Conservation (phyloP, 805 yeast genomes). For the Candida mattraensis region DNA sequence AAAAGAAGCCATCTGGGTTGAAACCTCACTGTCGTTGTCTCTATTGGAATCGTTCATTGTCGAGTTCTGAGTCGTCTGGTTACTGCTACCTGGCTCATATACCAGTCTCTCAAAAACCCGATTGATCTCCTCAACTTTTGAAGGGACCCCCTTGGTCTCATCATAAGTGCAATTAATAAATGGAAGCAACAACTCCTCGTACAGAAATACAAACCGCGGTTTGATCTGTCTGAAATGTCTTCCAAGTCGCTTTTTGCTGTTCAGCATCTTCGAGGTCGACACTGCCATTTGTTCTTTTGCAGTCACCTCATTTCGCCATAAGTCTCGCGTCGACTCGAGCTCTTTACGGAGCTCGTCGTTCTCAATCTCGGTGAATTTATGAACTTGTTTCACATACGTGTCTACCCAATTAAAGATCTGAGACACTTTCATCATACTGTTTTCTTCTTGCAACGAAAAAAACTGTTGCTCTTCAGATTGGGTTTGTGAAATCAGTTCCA, state of each 20-base stretch:
- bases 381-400: no score
- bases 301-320: constrained; percentile 2
- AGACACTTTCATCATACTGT: no score
- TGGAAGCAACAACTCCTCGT: constrained; percentile 18
- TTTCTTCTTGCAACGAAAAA: no score
- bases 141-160: constrained; percentile 1
- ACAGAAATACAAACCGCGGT: constrained; percentile 11
- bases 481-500: no score
- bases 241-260: background rate
- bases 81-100: background rate
- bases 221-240: constrained; percentile 4
- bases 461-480: no score
- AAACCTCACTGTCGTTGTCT: no score
- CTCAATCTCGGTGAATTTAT: no score
- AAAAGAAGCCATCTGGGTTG: constrained; percentile 1
- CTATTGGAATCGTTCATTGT: no score
- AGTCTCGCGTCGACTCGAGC: no score
- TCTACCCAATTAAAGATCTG: no score
- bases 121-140: constrained; percentile 5
- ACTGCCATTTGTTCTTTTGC: constrained; percentile 1
- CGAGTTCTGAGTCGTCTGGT: background rate
- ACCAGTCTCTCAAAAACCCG: constrained; percentile 1
- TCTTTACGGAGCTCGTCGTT: constrained; percentile 1
- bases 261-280: background rate
- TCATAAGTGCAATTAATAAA: constrained; percentile 12